Evolutionary conservation across 352 stramenopile genomes (phyloP), one percentile per base, ranked within the genome.

Genomic region (Phytophthora constricta): DNA sequence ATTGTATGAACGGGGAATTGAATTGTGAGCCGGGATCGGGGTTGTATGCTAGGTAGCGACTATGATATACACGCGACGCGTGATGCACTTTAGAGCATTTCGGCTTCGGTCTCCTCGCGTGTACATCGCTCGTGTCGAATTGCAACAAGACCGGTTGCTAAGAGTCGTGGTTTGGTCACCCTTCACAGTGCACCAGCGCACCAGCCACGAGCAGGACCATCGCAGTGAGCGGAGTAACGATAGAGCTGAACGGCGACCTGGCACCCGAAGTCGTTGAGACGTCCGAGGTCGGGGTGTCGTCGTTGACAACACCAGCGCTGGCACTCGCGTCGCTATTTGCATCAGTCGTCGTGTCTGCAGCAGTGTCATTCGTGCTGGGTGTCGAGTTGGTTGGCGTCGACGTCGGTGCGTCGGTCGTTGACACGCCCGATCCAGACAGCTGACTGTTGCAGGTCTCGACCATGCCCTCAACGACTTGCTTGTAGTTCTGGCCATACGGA

Each of bases 401-500:
- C 20, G 42, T 62, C 28, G 28, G 27, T n/a, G 54, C 26, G 16
- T n/a, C 17, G 16, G 41, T 47, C 41, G 41, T n/a, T 17, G 54
- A 11, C 19, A 26, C 33, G 0, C 37, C 45, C 13, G 52, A 52
- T 3, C 22, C 39, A 10, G 53, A 52, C 23, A 28, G 16, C 42
- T 10, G 4, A 11, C 8, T 25, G 0, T 31, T 16, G 39, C 58
- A 65, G 5, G 34, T 27, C 20, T 22, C 28, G 25, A 50, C 26
- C 37, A 65, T 51, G 10, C 13, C 39, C 26, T 58, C 47, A 11
- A 65, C 48, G 3, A 58, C 26, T 20, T 58, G 23, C 20, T 58
- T 58, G 58, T 58, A 65, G 48, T 65, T 65, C 39, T 66, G 59
- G 3, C 58, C 58, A 17, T 60, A 60, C 22, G 49, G 59, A 20